Evolutionary conservation across 495 filamentous ascomycete genomes (phyloP).

Genomic region (Patellaria atrata): DNA sequence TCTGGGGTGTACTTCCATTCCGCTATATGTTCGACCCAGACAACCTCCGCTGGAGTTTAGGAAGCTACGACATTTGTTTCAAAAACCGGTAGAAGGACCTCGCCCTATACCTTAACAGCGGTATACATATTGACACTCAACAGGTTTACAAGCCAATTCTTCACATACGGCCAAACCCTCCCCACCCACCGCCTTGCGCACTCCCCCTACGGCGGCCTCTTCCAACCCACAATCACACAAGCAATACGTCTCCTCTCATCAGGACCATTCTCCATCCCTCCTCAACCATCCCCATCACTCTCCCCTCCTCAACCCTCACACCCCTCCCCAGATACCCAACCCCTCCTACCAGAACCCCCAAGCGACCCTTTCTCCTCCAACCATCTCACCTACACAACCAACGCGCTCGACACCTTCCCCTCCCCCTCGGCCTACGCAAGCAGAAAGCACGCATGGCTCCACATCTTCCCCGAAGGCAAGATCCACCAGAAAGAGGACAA

Average conservation of each 20-base stretch:
- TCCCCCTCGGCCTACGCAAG: slow-evolving; percentile 39
- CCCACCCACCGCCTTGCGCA: slow-evolving; percentile 72
- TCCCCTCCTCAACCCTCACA: slow-evolving; percentile 23
- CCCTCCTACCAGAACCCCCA: slow-evolving; percentile 35
- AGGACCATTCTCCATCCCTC: slow-evolving; percentile 31
- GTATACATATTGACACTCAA: slow-evolving; percentile 4
- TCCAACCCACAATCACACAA: slow-evolving; percentile 78
- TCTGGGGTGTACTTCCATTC: slow-evolving; percentile 77
- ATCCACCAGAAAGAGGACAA: slow-evolving; percentile 74
- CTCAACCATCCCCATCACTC: slow-evolving; percentile 10
- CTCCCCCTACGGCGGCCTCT: slow-evolving; percentile 60
- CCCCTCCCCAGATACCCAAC: slow-evolving; percentile 17
- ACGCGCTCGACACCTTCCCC: slow-evolving; percentile 39
- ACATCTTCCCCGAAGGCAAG: slow-evolving; percentile 90
- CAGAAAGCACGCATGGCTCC: slow-evolving; percentile 63
- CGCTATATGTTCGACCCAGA: slow-evolving; percentile 51
- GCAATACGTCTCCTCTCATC: slow-evolving; percentile 70
- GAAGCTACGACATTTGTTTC: slow-evolving; percentile 89
- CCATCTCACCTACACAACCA: slow-evolving; percentile 51
- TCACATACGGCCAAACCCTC: slow-evolving; percentile 72
- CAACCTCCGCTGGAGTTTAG: slow-evolving; percentile 73
- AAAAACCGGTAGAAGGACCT: slow-evolving; percentile 38
- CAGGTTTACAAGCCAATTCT: slow-evolving; percentile 52
- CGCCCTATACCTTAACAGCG: background rate
- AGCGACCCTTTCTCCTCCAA: slow-evolving; percentile 44